These are phyloP conservation scores for Dunaliella primolecta DNA, from an alignment of 139 green algal species.

Conservation along the genomic window DNA sequence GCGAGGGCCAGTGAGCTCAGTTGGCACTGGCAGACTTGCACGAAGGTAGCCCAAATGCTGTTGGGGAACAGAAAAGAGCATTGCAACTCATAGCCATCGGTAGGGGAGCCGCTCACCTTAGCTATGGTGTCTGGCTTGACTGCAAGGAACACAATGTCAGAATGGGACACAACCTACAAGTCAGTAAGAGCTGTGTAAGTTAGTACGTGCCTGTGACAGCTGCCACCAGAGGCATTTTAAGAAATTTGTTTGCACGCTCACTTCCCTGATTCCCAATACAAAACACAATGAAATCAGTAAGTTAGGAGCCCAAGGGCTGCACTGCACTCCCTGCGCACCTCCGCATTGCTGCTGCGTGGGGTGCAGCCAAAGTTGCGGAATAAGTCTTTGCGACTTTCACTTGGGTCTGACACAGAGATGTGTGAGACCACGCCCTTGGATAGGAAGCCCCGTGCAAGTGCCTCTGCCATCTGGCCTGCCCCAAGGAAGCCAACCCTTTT, in stretches of 20 bases:
- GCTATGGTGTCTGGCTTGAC: conserved; percentile 80
- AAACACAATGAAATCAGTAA: no score
- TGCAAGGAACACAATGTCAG: conserved; percentile 86
- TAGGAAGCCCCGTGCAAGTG: conserved; percentile 83
- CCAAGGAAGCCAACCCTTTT: conserved; percentile 73
- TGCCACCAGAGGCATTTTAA: no score
- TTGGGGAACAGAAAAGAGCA: no score
- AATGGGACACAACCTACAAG: conserved; percentile 38
- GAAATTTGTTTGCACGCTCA: no score
- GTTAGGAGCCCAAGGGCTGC: no score
- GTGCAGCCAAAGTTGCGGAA: conserved; percentile 64
- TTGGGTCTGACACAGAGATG: conserved; percentile 70
- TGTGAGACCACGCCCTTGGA: conserved; percentile 52
- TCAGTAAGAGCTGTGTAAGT: no score
- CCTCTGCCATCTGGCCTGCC: conserved; percentile 87
- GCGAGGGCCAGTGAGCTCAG: not conserved
- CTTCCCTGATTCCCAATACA: no score
- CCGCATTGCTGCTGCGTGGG: conserved; percentile 52
- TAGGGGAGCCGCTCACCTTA: not conserved
- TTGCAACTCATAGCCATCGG: no score
- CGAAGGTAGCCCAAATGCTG: no score
- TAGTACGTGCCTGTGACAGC: no score
- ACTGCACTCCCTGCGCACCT: no score
- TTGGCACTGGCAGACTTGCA: no score
- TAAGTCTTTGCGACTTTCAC: conserved; percentile 59